Evolutionary conservation across 2,329 filamentous ascomycete genomes (phyloP).

Genomic region (Ustulina deusta): DNA sequence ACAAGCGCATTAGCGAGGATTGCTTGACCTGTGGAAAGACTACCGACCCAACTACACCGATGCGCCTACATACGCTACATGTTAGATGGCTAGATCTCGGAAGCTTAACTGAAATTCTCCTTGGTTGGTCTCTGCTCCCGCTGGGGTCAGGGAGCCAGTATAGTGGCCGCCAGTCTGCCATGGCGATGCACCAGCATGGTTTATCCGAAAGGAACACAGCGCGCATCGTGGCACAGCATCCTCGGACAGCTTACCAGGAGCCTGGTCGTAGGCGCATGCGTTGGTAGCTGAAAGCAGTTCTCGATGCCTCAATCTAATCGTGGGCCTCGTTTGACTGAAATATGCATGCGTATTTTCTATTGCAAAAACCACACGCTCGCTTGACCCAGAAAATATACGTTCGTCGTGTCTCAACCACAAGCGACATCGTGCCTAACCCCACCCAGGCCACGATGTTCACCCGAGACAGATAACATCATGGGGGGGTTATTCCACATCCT

Average conservation of each 20-base stretch:
- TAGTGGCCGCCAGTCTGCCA: slow-evolving; percentile 35
- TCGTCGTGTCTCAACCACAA: slow-evolving; percentile 14
- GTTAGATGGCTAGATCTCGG: slow-evolving; percentile 38
- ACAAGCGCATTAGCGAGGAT: slow-evolving; percentile 35
- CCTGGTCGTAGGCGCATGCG: slow-evolving; percentile 39
- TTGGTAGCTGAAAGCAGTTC: slow-evolving; percentile 41
- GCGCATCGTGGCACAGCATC: slow-evolving; percentile 45
- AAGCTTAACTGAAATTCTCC: slow-evolving; percentile 35
- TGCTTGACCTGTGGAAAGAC: slow-evolving; percentile 16
- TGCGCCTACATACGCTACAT: slow-evolving; percentile 2
- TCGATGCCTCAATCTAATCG: slow-evolving; percentile 47
- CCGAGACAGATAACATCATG: slow-evolving; percentile 31
- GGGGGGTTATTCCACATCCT: slow-evolving; percentile 28
- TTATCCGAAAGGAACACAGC: slow-evolving; percentile 43
- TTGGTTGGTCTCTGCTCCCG: slow-evolving; percentile 17
- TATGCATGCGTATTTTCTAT: slow-evolving; percentile 22
- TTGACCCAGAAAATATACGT: slow-evolving; percentile 27
- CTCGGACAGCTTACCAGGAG: slow-evolving; percentile 47
- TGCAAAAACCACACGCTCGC: slow-evolving; percentile 11
- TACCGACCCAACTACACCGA: slow-evolving; percentile 26
- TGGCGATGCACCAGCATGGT: slow-evolving; percentile 39
- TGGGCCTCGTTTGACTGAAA: slow-evolving; percentile 36
- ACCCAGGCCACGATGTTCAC: slow-evolving; percentile 6
- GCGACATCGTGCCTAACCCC: slow-evolving; percentile 16
- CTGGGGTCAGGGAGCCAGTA: slow-evolving; percentile 10